A percentile compares a stretch with the other conserved stretches of the same genome.
These are phyloP conservation scores for Nicotiana rustica DNA, from an alignment of 305 asterid genomes.

Conservation along the genomic window DNA sequence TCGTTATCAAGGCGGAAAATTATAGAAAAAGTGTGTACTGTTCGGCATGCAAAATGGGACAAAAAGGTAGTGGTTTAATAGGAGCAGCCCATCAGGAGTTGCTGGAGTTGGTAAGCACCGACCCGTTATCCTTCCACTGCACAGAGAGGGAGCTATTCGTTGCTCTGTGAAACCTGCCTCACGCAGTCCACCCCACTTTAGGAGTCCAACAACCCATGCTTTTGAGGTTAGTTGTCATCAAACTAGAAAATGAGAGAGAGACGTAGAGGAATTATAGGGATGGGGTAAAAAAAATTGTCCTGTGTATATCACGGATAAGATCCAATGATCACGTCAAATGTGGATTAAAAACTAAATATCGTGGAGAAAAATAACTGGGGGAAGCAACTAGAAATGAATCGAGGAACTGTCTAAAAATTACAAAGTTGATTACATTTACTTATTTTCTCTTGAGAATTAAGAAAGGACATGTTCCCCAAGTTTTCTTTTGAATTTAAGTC, in stretches of 20 bases:
- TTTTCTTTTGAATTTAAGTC: not conserved
- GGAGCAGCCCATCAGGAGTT: too few species aligned
- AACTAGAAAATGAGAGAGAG: not conserved
- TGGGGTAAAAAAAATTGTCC: not conserved
- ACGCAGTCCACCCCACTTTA: too few species aligned
- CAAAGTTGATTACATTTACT: not conserved
- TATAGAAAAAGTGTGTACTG: not conserved
- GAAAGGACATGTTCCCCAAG: not conserved
- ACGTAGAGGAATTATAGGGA: not conserved
- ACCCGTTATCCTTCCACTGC: too few species aligned
- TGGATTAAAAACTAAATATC: not conserved
- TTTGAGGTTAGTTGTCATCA: not conserved
- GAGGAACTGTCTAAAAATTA: not conserved
- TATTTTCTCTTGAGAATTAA: not conserved
- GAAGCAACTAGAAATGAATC: not conserved
- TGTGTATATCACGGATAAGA: too few species aligned
- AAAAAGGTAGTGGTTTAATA: too few species aligned
- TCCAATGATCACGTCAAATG: not conserved
- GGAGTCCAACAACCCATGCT: too few species aligned
- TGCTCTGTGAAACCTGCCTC: too few species aligned
- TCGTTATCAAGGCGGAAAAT: not conserved
- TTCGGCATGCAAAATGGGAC: not conserved
- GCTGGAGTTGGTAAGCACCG: too few species aligned
- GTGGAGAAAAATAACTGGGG: not conserved
- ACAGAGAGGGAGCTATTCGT: too few species aligned